These are phyloP conservation scores for Suhomyces panamericanus DNA, from an alignment of 1,139 yeast species.

Conservation along the genomic window DNA sequence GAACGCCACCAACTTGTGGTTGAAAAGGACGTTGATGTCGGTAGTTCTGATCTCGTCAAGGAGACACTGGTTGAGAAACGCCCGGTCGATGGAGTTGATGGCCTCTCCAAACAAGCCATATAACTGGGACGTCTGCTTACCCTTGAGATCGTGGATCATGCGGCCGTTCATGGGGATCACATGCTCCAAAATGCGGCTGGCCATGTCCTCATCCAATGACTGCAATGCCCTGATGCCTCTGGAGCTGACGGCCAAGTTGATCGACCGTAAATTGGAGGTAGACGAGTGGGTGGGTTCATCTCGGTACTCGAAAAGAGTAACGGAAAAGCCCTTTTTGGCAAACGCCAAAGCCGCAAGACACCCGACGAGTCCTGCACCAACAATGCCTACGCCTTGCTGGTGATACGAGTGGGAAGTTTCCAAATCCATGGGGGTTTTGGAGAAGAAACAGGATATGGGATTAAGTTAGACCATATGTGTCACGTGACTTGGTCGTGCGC, in stretches of 20 bases:
- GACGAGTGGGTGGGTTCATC: constrained; percentile 37
- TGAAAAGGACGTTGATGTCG: constrained; percentile 51
- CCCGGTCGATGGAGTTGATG: constrained; percentile 83
- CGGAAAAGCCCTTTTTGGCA: constrained; percentile 69
- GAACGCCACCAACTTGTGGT: constrained; percentile 53
- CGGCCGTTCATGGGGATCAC: constrained; percentile 86
- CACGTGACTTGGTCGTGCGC: background rate
- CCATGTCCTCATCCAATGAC: constrained; percentile 60
- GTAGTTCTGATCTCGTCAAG: constrained; percentile 59
- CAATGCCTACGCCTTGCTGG: constrained; percentile 46
- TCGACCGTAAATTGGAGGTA: constrained; percentile 56
- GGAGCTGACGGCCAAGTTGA: constrained; percentile 83
- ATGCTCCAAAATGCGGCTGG: constrained; percentile 53
- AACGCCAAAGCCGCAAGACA: constrained; percentile 82
- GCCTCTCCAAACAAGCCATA: constrained; percentile 86
- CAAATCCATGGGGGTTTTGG: constrained; percentile 3
- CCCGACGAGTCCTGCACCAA: constrained; percentile 91
- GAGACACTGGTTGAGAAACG: constrained; percentile 62
- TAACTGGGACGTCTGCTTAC: constrained; percentile 63
- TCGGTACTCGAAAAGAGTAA: constrained; percentile 65
- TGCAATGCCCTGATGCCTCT: constrained; percentile 75
- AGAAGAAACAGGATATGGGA: background rate
- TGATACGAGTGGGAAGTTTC: constrained; percentile 9
- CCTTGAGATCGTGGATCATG: constrained; percentile 77
- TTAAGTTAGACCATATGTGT: background rate